These are phyloP conservation scores for Trichosporon inkin DNA, from an alignment of 1,284 basidiomycete genomes.

Conservation along the genomic window DNA sequence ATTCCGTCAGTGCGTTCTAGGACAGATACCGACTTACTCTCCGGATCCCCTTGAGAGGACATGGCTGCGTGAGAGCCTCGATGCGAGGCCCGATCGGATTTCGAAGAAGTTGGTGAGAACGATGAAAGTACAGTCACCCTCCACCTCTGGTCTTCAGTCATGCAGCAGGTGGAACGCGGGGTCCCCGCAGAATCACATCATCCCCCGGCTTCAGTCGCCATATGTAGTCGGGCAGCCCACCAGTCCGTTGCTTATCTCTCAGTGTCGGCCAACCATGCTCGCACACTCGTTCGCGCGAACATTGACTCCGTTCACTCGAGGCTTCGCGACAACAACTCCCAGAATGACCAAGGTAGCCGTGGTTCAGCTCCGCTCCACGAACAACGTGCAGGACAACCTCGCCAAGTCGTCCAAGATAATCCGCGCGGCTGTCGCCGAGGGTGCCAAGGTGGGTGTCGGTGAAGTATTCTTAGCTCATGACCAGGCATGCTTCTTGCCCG, in stretches of 20 bases:
- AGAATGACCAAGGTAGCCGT: conserved; percentile 33
- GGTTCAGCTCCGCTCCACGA: conserved; percentile 39
- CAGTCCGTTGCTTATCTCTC: not conserved
- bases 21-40: conserved; percentile 8
- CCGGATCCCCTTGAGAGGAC: conserved; percentile 25
- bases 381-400: conserved; percentile 45
- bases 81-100: not conserved
- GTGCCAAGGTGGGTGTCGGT: conserved; percentile 43
- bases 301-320: not conserved
- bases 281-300: not conserved
- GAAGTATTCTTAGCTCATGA: not conserved
- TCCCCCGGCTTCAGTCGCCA: not conserved
- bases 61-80: conserved; percentile 10
- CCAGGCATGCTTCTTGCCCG: conserved; percentile 53
- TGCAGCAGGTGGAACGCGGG: not conserved
- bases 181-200: conserved; percentile 3
- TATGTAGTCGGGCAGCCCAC: not conserved
- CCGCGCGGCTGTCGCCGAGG: conserved; percentile 45
- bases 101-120: not conserved
- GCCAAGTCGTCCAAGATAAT: conserved; percentile 46
- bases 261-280: not conserved
- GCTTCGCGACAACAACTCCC: not conserved
- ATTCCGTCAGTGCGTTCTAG: not conserved
- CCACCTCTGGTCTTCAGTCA: not conserved
- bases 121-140: conserved; percentile 3